Conservation (phyloP, 768 basidiomycete genomes). For the Panellus pusillus region DNA sequence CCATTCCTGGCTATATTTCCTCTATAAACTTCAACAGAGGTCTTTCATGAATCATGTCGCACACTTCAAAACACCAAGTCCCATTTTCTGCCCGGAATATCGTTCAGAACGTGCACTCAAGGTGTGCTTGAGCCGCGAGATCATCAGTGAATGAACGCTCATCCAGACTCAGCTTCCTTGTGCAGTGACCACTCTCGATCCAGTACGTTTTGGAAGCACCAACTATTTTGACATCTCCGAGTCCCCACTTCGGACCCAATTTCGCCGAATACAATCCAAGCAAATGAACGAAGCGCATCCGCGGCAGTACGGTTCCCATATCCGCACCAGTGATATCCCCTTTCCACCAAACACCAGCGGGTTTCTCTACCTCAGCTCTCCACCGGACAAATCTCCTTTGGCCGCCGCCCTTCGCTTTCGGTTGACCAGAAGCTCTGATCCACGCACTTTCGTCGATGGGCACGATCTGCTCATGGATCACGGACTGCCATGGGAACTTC, state of each 20-base stretch:
- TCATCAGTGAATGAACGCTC: background rate
- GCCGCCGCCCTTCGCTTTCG: background rate
- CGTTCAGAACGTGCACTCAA: no score
- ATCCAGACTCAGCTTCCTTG: slow-evolving; percentile 1
- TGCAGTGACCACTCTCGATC: slow-evolving; percentile 8
- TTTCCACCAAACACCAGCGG: slow-evolving; percentile 8
- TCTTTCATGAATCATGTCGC: no score
- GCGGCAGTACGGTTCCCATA: slow-evolving; percentile 6
- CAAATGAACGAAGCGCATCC: background rate
- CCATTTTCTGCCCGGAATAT: no score
- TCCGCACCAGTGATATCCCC: background rate
- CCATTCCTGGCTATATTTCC: no score
- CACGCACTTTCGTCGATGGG: slow-evolving; percentile 1
- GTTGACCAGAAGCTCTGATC: no score
- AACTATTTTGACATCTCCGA: slow-evolving; percentile 6
- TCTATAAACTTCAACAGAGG: no score
- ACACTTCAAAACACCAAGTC: no score
- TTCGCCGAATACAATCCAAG: background rate
- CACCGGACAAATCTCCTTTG: background rate
- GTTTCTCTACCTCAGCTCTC: slow-evolving; percentile 16
- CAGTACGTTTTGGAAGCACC: background rate
- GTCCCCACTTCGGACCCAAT: background rate
- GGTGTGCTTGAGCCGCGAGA: no score
- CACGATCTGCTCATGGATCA: slow-evolving; percentile 14
- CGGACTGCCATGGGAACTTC: slow-evolving; percentile 17